A percentile compares a stretch with the other conserved stretches of the same genome.
Conservation (phyloP, 495 filamentous ascomycete species). For the Penicillium psychrofluorescens region DNA sequence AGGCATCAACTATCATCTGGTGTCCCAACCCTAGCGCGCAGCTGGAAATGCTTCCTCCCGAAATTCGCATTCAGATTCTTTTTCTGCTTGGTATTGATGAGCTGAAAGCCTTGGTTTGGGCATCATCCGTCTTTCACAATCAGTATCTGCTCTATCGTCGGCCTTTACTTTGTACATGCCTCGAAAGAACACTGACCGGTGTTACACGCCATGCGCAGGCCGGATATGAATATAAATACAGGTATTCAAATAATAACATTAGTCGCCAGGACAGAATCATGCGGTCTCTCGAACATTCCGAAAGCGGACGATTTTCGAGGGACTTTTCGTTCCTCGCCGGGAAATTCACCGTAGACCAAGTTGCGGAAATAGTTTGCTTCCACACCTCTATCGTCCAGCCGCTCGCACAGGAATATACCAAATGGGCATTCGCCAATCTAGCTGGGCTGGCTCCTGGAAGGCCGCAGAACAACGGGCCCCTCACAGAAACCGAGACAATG, state of each 20-base stretch:
- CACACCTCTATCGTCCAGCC: slow-evolving; percentile 15
- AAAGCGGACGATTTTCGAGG: not conserved
- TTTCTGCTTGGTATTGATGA: slow-evolving; percentile 5
- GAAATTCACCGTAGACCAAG: slow-evolving; percentile 5
- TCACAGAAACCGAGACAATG: too few relatives aligned
- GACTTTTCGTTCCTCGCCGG: not conserved
- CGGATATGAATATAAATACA: not conserved
- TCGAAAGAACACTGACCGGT: slow-evolving; percentile 5
- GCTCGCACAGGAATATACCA: slow-evolving; percentile 2
- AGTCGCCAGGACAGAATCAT: not conserved
- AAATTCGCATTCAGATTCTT: slow-evolving; percentile 8
- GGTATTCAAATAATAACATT: too few relatives aligned
- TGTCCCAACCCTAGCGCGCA: not conserved
- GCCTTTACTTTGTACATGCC: slow-evolving; percentile 1
- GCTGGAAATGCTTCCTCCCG: slow-evolving; percentile 12
- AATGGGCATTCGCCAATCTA: slow-evolving; percentile 4
- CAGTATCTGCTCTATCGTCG: slow-evolving; percentile 16
- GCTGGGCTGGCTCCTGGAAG: not conserved
- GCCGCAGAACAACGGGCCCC: too few relatives aligned
- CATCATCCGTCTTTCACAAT: slow-evolving; percentile 19
- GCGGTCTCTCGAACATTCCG: slow-evolving; percentile 1
- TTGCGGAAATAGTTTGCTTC: slow-evolving; percentile 4
- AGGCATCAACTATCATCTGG: too few relatives aligned
- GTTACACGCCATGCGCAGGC: slow-evolving; percentile 11
- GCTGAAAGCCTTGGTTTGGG: slow-evolving; percentile 11